Evolutionary conservation across 2,329 filamentous ascomycete species (phyloP).

Genomic region (Trichoderma guizhouense): DNA sequence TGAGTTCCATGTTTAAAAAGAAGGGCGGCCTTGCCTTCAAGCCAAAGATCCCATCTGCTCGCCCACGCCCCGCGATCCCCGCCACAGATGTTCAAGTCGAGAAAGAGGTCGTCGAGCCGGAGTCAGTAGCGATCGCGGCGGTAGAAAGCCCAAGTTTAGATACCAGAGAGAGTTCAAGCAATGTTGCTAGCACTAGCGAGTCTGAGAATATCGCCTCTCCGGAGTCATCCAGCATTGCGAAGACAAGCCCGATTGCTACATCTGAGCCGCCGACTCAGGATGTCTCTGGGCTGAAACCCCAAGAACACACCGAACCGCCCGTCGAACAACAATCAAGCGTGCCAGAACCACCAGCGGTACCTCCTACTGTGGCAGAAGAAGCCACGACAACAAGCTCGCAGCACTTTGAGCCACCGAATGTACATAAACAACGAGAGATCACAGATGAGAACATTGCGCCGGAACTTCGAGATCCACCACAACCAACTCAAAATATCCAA

Average conservation of each 20-base stretch:
- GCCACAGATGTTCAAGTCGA: conserved; percentile 25
- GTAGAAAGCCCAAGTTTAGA: not conserved
- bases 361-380: not conserved
- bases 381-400: not conserved
- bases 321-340: not conserved
- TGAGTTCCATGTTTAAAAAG: conserved; percentile 69
- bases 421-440: not conserved
- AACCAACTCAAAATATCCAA: not conserved
- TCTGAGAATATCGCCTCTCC: not conserved
- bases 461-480: conserved; percentile 15
- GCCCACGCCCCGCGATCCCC: conserved; percentile 47
- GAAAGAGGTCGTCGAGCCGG: conserved; percentile 8
- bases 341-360: not conserved
- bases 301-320: not conserved
- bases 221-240: not conserved
- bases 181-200: not conserved
- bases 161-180: not conserved
- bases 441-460: conserved; percentile 16
- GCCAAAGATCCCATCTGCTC: conserved; percentile 60
- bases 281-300: not conserved
- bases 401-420: not conserved
- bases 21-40: conserved; percentile 61
- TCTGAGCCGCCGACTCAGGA: not conserved
- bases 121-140: not conserved
- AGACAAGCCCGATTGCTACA: not conserved